Conservation (phyloP, 2,329 filamentous ascomycete species). For the Trichoderma cornu-damae region DNA sequence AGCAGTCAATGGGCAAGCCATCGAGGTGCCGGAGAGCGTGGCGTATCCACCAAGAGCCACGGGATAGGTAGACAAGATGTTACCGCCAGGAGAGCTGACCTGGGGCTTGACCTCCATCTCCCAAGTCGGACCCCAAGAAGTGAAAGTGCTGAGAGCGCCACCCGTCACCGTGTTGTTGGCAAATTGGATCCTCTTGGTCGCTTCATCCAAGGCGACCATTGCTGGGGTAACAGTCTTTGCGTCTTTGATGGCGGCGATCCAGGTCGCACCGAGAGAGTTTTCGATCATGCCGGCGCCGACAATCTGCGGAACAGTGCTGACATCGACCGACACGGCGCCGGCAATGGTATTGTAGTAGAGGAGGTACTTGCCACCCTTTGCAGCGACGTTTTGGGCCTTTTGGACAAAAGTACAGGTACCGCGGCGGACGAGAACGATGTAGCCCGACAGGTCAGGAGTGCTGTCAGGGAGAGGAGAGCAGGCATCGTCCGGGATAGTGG, state of each 20-base stretch:
- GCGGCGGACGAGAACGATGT: conserved; percentile 56
- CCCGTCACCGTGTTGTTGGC: conserved; percentile 41
- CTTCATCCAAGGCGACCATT: conserved; percentile 39
- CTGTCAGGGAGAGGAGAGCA: conserved; percentile 48
- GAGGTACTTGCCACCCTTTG: conserved; percentile 54
- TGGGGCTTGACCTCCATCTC: conserved; percentile 54
- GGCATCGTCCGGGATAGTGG: conserved; percentile 43
- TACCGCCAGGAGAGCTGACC: conserved; percentile 51
- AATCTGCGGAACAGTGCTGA: conserved; percentile 28
- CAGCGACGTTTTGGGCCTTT: conserved; percentile 50
- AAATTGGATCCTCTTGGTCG: conserved; percentile 22
- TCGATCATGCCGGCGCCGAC: conserved; percentile 40
- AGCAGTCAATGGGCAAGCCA: conserved; percentile 54
- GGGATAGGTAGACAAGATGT: conserved; percentile 55
- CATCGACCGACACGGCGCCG: conserved; percentile 34
- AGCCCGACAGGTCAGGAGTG: conserved; percentile 52
- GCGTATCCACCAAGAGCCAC: conserved; percentile 43
- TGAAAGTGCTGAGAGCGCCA: conserved; percentile 49
- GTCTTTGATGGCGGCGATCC: conserved; percentile 40
- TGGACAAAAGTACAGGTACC: conserved; percentile 52
- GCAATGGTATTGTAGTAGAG: conserved; percentile 55
- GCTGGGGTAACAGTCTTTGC: conserved; percentile 41
- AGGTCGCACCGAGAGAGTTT: conserved; percentile 38
- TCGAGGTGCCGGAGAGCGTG: conserved; percentile 53
- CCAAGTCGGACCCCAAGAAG: conserved; percentile 57